Conservation (phyloP, 2,329 filamentous ascomycete species). For the Lecanosticta acicola region DNA sequence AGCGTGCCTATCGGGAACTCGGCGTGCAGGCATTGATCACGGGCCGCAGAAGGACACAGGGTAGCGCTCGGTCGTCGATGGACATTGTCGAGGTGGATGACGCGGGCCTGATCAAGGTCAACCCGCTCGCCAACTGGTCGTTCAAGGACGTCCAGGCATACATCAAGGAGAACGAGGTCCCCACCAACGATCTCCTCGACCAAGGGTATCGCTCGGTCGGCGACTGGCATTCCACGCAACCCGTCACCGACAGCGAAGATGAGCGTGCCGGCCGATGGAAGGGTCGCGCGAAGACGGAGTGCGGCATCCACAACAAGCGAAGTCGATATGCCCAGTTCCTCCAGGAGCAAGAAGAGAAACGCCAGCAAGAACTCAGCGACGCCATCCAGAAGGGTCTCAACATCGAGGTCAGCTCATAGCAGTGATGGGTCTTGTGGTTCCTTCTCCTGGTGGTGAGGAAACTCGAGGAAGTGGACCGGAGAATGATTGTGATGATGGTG, state of each 20-base stretch:
- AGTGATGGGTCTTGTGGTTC: constrained; percentile 4
- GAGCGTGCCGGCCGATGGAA: constrained; percentile 97
- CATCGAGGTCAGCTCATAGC: constrained; percentile 27
- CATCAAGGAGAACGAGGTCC: constrained; percentile 77
- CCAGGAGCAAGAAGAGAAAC: constrained; percentile 64
- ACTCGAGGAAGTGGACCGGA: no score
- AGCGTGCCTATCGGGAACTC: constrained; percentile 82
- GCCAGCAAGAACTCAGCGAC: constrained; percentile 49
- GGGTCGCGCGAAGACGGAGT: constrained; percentile 92
- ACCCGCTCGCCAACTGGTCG: constrained; percentile 89
- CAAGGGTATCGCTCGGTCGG: constrained; percentile 96
- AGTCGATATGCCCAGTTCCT: constrained; percentile 87
- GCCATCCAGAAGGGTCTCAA: constrained; percentile 32
- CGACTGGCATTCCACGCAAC: constrained; percentile 94
- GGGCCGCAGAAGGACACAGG: constrained; percentile 84
- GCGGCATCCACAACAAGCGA: constrained; percentile 97
- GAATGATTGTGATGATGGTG: constrained; percentile 6
- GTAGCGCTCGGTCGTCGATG: constrained; percentile 82
- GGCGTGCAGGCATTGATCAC: constrained; percentile 87
- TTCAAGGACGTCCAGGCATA: constrained; percentile 88
- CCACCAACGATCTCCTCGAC: constrained; percentile 88
- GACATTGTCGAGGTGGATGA: constrained; percentile 92
- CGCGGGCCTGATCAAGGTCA: constrained; percentile 90
- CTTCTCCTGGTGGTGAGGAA: neutral
- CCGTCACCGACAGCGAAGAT: constrained; percentile 85